Conservation (phyloP, 1,139 yeast species). For the Suhomyces bolitotheri region DNA sequence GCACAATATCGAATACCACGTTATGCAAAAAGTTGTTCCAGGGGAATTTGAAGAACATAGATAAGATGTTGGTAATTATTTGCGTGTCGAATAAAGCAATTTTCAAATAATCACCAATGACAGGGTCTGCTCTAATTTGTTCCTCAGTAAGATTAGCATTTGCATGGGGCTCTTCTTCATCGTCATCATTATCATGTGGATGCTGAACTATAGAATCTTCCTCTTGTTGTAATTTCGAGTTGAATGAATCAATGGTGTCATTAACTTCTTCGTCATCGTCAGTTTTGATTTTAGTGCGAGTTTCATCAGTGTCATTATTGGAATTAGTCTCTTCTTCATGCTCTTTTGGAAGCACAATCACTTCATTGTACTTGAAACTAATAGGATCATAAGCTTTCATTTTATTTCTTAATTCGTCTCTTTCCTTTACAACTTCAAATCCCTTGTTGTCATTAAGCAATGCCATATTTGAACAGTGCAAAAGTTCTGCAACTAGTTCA, state of each 20-base stretch:
- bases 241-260: conserved; percentile 52
- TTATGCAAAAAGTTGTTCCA: conserved; percentile 98
- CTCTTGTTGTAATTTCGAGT: conserved; percentile 30
- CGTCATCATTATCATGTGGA: conserved; percentile 29
- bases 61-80: conserved; percentile 72
- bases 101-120: conserved; percentile 87
- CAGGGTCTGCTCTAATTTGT: conserved; percentile 67
- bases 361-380: conserved; percentile 50
- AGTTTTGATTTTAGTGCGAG: conserved; percentile 10
- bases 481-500: conserved; percentile 88
- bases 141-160: conserved; percentile 60
- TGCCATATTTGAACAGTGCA: conserved; percentile 97
- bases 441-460: conserved; percentile 84
- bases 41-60: conserved; percentile 89
- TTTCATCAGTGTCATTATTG: conserved; percentile 9
- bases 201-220: conserved; percentile 28
- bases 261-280: conserved; percentile 32
- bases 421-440: conserved; percentile 68
- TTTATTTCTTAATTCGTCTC: conserved; percentile 65
- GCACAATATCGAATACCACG: conserved; percentile 96
- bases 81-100: conserved; percentile 82
- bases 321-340: conserved; percentile 17
- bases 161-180: conserved; percentile 46
- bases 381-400: conserved; percentile 50
- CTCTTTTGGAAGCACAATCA: conserved; percentile 37